Percentiles rank a stretch among this genome's conserved stretches.
Evolutionary conservation across 345 rosid species (phyloP).

Genomic region (Bruguiera gymnorhiza): DNA sequence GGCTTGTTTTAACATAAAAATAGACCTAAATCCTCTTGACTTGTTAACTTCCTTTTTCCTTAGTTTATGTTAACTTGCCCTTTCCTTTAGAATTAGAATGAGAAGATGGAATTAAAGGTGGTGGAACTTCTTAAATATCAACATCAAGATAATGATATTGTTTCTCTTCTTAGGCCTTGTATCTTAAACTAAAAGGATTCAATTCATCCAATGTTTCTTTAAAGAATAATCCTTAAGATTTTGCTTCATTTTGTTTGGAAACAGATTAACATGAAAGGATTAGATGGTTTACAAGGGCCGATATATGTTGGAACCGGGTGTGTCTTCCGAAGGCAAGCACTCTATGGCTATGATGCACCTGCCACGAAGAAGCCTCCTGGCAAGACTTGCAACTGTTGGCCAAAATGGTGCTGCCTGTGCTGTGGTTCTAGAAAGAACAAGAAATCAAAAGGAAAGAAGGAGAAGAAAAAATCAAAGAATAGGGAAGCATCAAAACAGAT

Average conservation of each 20-base stretch:
- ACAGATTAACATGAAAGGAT: too few species aligned
- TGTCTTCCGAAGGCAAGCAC: too few species aligned
- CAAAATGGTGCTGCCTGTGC: too few species aligned
- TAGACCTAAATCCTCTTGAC: neutral
- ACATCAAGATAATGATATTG: neutral
- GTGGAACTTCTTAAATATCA: neutral
- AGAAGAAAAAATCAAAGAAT: too few species aligned
- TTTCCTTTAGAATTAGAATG: neutral
- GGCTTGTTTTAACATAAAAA: neutral
- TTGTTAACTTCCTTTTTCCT: neutral
- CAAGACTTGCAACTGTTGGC: too few species aligned
- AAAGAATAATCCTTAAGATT: neutral
- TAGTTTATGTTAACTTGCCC: neutral
- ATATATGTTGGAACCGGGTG: too few species aligned
- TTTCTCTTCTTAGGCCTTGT: neutral
- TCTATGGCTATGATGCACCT: too few species aligned
- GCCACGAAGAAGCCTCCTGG: too few species aligned
- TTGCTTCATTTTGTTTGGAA: neutral
- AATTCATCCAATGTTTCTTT: neutral
- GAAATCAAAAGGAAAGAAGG: too few species aligned
- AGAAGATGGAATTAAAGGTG: neutral
- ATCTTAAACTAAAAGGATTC: neutral
- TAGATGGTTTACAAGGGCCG: too few species aligned
- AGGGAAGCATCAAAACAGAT: too few species aligned
- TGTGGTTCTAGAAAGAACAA: too few species aligned